These are phyloP conservation scores for Colletotrichum sp. DNA, from an alignment of 2,329 filamentous ascomycete genomes.

Conservation along the genomic window DNA sequence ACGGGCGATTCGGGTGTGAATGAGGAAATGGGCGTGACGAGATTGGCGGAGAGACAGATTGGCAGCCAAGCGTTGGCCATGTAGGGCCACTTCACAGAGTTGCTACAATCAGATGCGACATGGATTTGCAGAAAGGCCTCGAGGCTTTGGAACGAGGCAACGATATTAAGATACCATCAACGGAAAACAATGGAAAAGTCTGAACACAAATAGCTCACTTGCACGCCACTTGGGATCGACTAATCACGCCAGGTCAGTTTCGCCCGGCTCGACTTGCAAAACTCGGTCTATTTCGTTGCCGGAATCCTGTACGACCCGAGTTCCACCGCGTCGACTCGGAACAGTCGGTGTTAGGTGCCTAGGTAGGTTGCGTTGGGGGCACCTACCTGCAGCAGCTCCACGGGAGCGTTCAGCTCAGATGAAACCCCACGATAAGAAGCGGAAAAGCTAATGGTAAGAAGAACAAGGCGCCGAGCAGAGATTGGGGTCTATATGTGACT, in stretches of 20 bases:
- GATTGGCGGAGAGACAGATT: not conserved
- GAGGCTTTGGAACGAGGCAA: slow-evolving; percentile 1
- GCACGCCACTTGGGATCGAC: not conserved
- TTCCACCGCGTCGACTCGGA: not conserved
- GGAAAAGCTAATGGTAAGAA: not conserved
- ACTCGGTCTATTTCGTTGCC: not conserved
- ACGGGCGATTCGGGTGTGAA: not conserved
- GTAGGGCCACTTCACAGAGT: not conserved
- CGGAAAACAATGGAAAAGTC: slow-evolving; percentile 15
- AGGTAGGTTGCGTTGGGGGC: slow-evolving; percentile 2
- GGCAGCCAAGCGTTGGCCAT: not conserved
- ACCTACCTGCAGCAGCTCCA: not conserved
- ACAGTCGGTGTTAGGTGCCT: not conserved
- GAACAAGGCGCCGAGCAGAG: not conserved
- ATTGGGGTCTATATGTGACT: slow-evolving; percentile 16
- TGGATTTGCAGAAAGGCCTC: not conserved
- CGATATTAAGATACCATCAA: slow-evolving; percentile 19
- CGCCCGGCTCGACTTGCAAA: not conserved
- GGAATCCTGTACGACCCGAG: not conserved
- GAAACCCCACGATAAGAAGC: not conserved
- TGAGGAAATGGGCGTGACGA: not conserved
- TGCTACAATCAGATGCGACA: not conserved
- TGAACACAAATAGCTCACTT: not conserved
- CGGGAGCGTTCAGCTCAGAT: not conserved
- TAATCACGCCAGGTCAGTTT: not conserved